Percentiles rank a stretch among this genome's conserved stretches.
These are phyloP conservation scores for Wallacemonas collosoma DNA, from an alignment of 208 protist genomes.

Conservation along the genomic window DNA sequence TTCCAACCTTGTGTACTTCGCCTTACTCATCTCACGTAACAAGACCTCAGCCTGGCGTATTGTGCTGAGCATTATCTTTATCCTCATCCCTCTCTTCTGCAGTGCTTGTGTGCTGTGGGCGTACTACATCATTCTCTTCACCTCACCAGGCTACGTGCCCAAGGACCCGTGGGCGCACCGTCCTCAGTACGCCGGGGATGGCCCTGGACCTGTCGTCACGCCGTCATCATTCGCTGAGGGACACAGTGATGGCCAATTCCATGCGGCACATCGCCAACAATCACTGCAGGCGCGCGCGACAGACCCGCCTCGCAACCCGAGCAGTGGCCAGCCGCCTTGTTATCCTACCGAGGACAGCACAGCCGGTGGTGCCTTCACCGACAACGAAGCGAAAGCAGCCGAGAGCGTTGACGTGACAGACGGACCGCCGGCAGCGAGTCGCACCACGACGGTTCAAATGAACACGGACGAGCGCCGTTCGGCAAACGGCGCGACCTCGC, in stretches of 20 bases:
- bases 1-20: constrained; percentile 38
- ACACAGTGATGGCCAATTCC: background rate
- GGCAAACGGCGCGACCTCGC: background rate
- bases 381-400: no score
- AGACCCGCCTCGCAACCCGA: no score
- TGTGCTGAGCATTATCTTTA: constrained; percentile 37
- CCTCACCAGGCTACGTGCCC: constrained; percentile 59
- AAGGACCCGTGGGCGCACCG: constrained; percentile 44
- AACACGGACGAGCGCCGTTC: no score
- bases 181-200: constrained; percentile 28
- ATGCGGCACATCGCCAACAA: no score
- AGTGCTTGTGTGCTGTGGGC: constrained; percentile 31
- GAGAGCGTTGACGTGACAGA: no score
- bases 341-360: no score
- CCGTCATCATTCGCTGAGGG: background rate
- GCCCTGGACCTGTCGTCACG: background rate
- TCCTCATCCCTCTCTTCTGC: constrained; percentile 31
- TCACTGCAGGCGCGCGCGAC: no score
- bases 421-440: no score
- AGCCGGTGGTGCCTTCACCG: no score
- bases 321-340: no score
- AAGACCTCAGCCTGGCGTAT: constrained; percentile 39
- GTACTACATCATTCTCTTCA: constrained; percentile 53
- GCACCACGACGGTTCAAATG: no score
- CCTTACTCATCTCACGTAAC: constrained; percentile 31